Evolutionary conservation across 176 grass and related monocot genomes (phyloP), one percentile per base, ranked within the genome.

Genomic region (Bolboschoenus planiculmis): DNA sequence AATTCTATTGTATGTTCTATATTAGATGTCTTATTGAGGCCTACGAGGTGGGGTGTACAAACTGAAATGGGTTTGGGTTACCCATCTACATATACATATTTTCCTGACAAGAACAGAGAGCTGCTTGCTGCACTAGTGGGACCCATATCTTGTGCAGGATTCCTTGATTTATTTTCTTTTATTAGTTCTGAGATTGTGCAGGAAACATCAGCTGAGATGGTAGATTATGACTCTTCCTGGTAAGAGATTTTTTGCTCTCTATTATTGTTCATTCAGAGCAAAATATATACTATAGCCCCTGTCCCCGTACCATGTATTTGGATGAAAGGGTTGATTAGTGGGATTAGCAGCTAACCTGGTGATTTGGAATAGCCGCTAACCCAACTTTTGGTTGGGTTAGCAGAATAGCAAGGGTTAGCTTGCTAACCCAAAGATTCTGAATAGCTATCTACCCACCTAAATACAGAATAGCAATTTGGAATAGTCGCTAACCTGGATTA

Each of bases 1-100:
- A 90, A 65, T 51, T 85, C 78, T 74, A 47, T 94, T 66, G 90
- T 92, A 64, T 92, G 78, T 29, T 94, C 88, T 7, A 84, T 92
- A 78, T 83, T 97, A 81, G 90, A 97, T 84, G 81, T 94, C 84
- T 89, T 94, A 85, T 82, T 89, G 16, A 85, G 89, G 83, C 94
- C 94, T 75, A 86, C 85, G 80, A 84, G 85, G 63, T 97, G 94
- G 92, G 88, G 90, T 53, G 47, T 97, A 84, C 87, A 80, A 68
- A 82, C 90, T 76, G 90, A 92, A 83, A 11, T 89, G 57, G 94
- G 92, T 76, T 81, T 85, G 51, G 87, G 81, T 62, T 89, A 87
- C 59, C 88, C 90, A 58, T 85, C 84, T 86, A 83, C 85, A 58
- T 73, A 86, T 91, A 60, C 87, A 66, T 97, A 94, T 81, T 94